Percentiles rank a stretch among this genome's conserved stretches.
phyloP scores from a whole-genome alignment of 2,329 filamentous ascomycete species.

The Phialophora expanda region DNA sequence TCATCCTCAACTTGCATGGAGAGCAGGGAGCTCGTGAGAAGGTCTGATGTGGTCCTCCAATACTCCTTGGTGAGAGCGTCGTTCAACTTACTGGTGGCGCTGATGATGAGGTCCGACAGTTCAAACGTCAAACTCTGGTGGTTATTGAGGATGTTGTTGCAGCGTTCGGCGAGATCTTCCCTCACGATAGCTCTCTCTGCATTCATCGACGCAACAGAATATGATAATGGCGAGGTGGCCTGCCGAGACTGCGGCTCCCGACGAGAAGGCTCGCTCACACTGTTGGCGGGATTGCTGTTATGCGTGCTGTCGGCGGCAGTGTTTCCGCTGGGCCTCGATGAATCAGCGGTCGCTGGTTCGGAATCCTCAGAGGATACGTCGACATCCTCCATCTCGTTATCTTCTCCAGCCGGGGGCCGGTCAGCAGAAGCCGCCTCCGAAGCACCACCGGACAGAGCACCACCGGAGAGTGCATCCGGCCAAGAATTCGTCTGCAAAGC shows the following conservation, averaged over 20 bases:
- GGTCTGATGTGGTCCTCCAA: slow-evolving; percentile 78
- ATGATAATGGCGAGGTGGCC: slow-evolving; percentile 13
- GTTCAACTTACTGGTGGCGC: slow-evolving; percentile 67
- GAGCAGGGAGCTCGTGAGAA: slow-evolving; percentile 81
- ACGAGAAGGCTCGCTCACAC: slow-evolving; percentile 17
- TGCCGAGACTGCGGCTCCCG: background rate
- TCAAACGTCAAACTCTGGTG: slow-evolving; percentile 91
- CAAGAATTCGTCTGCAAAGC: slow-evolving; percentile 18
- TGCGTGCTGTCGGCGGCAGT: slow-evolving; percentile 21
- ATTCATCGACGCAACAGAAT: slow-evolving; percentile 76
- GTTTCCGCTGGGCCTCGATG: slow-evolving; percentile 2
- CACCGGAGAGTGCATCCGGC: slow-evolving; percentile 11
- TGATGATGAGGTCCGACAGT: slow-evolving; percentile 81
- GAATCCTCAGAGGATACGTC: background rate
- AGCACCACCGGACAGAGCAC: slow-evolving; percentile 3
- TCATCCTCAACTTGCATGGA: slow-evolving; percentile 66
- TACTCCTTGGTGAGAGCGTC: slow-evolving; percentile 62
- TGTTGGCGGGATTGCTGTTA: slow-evolving; percentile 34
- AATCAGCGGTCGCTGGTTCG: background rate
- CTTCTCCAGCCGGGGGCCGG: slow-evolving; percentile 21
- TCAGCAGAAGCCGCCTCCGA: slow-evolving; percentile 26
- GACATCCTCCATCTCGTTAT: slow-evolving; percentile 32
- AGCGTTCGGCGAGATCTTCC: slow-evolving; percentile 81
- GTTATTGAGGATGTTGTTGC: slow-evolving; percentile 84
- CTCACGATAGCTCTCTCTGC: slow-evolving; percentile 74